Evolutionary conservation across 805 yeast genomes (phyloP), one percentile per base, ranked within the genome.

Genomic region (Candida sakaeoensis): DNA sequence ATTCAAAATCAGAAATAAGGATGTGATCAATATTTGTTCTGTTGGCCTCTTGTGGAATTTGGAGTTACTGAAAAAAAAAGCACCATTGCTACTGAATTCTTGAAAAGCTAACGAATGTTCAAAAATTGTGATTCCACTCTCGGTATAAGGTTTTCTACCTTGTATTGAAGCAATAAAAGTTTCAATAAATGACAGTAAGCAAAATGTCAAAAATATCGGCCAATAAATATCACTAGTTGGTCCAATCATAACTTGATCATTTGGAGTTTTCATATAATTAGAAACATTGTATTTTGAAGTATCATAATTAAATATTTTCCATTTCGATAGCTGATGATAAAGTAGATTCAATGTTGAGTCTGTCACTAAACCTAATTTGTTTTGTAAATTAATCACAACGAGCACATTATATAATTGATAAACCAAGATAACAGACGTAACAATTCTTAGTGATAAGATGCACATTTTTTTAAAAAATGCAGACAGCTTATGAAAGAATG

Each of bases 21-120:
- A 70, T 3, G 79, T 63, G 8, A 69, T 58, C 31, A 75, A 65
- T 33, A 75, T 62, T 52, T 72, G 85, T 36, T 67, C 72, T 1
- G 80, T 72, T 23, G 80, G 87, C 36, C 70, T 61, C 33, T 50
- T 42, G 7, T 42, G 48, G 16, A 45, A 37, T 18, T 43, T 46
- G 3, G 43, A 37, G 30, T 48, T 50, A 8, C 60, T 54, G 31
- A 59, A 51, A 37, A 62, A 52, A 32, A 56, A 47, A 0, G 50
- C 50, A 2, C 59, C 61, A 16, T 70, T 66, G 8, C 49, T 46
- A 54, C 74, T 83, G 42, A 74, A 80, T 49, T 85, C 93, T 51
- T 84, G 90, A 53, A 82, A 82, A 9, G 87, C 85, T 12, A 83
- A 56, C 3, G 91, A 82, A 50, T 79, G 82, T 55, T 85, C 93